Percentiles rank a stretch among this genome's conserved stretches.
These are phyloP conservation scores for Arthrinium puccinioides DNA, from an alignment of 2,329 filamentous ascomycete genomes.

Conservation along the genomic window DNA sequence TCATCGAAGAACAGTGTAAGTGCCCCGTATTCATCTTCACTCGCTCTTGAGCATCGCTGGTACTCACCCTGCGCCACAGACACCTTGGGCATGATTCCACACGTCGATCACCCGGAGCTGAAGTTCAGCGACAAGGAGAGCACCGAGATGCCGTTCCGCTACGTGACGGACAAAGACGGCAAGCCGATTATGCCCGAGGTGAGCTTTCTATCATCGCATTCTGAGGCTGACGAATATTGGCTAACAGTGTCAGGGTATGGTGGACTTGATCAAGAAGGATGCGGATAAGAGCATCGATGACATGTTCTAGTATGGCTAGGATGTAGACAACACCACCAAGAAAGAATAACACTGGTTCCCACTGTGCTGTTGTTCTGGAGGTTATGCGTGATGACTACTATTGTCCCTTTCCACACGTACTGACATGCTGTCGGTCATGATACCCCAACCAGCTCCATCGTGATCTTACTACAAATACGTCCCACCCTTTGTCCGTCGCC, in stretches of 20 bases:
- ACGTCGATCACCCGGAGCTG: constrained; percentile 83
- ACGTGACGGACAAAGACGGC: constrained; percentile 69
- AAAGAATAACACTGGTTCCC: no score
- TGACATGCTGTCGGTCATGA: no score
- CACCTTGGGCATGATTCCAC: constrained; percentile 69
- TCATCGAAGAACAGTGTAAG: constrained; percentile 76
- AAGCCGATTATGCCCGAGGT: constrained; percentile 89
- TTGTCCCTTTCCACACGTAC: no score
- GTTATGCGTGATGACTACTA: no score
- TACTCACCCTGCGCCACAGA: constrained; percentile 40
- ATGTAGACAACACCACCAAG: no score
- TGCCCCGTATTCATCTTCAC: constrained; percentile 1
- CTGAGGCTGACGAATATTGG: no score
- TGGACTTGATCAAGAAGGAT: constrained; percentile 87
- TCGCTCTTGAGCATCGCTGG: neutral
- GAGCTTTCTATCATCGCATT: constrained; percentile 22
- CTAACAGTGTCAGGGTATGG: constrained; percentile 65
- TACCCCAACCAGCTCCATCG: no score
- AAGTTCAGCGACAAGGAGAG: constrained; percentile 87
- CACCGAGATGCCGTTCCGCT: constrained; percentile 96
- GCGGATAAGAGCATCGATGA: constrained; percentile 88
- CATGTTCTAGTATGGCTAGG: constrained; percentile 70
- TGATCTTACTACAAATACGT: no score
- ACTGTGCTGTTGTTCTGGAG: no score
- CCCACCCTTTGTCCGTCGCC: no score